Conservation (phyloP, 306 rosid species). For the Clitoria ternatea region DNA sequence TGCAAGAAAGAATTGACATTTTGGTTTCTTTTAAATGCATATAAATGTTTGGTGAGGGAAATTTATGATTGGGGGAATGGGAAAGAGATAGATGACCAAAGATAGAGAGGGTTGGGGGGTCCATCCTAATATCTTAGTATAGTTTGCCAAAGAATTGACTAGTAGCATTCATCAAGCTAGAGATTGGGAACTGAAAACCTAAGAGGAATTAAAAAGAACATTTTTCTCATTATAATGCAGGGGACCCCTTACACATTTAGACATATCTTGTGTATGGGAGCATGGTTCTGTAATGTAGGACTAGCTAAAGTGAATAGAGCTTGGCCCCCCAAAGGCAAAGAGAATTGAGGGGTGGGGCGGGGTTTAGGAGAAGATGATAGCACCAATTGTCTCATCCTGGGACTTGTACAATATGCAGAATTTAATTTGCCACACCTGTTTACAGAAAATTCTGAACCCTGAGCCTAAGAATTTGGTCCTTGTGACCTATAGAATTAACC, state of each 20-base stretch:
- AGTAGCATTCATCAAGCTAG: constrained; percentile 3
- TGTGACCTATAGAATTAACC: constrained; percentile 18
- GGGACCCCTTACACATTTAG: constrained; percentile 23
- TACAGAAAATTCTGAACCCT: constrained; percentile 13
- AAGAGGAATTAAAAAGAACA: constrained; percentile 26
- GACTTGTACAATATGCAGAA: constrained; percentile 21
- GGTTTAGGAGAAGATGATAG: neutral
- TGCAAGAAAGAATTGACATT: neutral
- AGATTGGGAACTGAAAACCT: constrained; percentile 19
- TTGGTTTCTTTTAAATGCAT: neutral
- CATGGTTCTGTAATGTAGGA: neutral
- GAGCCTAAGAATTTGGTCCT: constrained; percentile 25
- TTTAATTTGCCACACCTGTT: constrained; percentile 26
- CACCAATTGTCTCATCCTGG: constrained; percentile 23
- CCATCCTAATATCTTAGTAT: constrained; percentile 24
- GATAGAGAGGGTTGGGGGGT: constrained; percentile 16
- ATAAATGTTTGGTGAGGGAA: constrained; percentile 24
- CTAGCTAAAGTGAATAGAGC: neutral
- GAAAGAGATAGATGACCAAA: constrained; percentile 15
- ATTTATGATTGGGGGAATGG: constrained; percentile 13
- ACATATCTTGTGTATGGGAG: constrained; percentile 4
- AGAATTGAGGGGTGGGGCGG: constrained; percentile 19
- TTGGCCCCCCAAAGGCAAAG: constrained; percentile 19
- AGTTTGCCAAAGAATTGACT: constrained; percentile 15
- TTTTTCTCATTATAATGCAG: constrained; percentile 19